Evolutionary conservation across 1,284 basidiomycete species (phyloP), one percentile per base, ranked within the genome.

Genomic region (Macrocystidia cucumis): DNA sequence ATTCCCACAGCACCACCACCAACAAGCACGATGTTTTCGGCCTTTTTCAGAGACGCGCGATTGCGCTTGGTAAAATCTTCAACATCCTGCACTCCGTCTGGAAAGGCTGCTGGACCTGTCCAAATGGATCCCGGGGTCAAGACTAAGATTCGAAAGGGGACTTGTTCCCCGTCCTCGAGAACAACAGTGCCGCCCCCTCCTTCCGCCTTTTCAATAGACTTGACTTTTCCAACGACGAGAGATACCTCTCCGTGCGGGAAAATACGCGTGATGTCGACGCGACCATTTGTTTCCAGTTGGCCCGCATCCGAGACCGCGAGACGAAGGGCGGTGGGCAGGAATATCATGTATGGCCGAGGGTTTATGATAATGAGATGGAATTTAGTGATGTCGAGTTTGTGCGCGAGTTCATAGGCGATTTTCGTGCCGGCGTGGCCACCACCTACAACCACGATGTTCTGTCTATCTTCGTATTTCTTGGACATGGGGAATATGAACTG

Each of bases 1-100:
- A 72, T 59, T 5, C 74, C 77, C 12, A 79, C 68, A 3, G 78
- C 59, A 12, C 79, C 79, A 32, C 75, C 79, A 13, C 78, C 79
- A 2, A 62, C 70, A 29, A 83, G 55, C 9, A 73, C 60, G 39
- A 78, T 62, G 39, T 69, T 59, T 13, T 63, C 54, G 1, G 76
- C 72, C 1, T 54, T 52, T 21, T 61, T 54, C 41, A 76, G 67
- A 33, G 62, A 67, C 24, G 46, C 46, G 22, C 69, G 59, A 66
- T 70, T 73, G 1, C 53, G 38, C 8, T 46, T 45, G 32, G 78
- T 49, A 35, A 65, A 62, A 9, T 53, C 51, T 16, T 59, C 42
- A 7, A 66, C 56, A 3, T 65, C 61, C 9, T 48, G 50, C 17
- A 58, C 52, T 2, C 51, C 48, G 5, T 61, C 49, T 0, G 74